Evolutionary conservation across 441 rosid species (phyloP), one percentile per base, ranked within the genome.

Genomic region (Codiaeum variegatum): DNA sequence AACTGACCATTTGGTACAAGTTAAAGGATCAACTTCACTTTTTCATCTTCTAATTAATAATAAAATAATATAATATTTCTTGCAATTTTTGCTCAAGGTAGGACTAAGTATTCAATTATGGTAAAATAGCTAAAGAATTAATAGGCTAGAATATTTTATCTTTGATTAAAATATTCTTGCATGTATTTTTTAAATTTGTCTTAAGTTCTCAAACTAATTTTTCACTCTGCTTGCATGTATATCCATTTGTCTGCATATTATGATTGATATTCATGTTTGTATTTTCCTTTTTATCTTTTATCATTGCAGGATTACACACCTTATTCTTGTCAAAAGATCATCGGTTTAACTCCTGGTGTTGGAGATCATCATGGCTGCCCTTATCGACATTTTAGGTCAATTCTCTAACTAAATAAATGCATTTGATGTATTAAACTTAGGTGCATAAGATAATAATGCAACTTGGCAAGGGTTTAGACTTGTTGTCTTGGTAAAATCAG

Each of bases 351-450:
- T 70, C 98, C 98, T 80, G 87, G 93, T 12, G 86, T 79, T 40
- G 98, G 99, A 24, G 97, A 92, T 77, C 92, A 94, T 78, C 97
- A 91, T 69, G 97, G 99, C 64, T 94, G 98, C 69, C 99, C 99
- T 49, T 94, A 87, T 75, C 86, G 96, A 70, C 97, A 92, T 83
- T 91, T 93, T 81, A 90, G 97, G 98, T 91, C 40, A 77, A 21
- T 75, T 38, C 59, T 67, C n/a, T 36, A 34, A 34, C 56, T 64
- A 62, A 40, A 52, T 55, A 7, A 31, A 64, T 68, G 63, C 31
- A 63, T 40, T 34, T 60, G 15, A 5, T 54, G 76, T 40, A 16
- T 19, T n/a, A 44, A 31, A 44, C 24, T 60, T 44, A 46, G 66
- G 42, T n/a, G 60, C 13, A 67, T 52, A 54, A 38, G 34, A 47